Evolutionary conservation across 2,329 filamentous ascomycete genomes (phyloP).

Genomic region (Macrophomina phaseolina): DNA sequence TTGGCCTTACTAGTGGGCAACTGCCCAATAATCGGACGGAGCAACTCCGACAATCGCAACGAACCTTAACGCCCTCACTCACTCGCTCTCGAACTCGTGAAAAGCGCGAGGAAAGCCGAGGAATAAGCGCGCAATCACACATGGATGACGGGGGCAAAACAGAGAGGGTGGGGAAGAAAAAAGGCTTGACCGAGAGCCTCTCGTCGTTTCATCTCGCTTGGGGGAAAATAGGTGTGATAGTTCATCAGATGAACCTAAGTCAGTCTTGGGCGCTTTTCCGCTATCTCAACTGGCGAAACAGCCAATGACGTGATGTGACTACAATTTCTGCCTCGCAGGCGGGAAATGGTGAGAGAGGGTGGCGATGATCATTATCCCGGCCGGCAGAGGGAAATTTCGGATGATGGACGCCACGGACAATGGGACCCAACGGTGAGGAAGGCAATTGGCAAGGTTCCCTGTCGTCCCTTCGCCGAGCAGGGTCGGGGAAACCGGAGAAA

Average conservation of each 20-base stretch:
- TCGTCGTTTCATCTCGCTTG: constrained; percentile 10
- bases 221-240: background rate
- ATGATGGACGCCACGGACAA: background rate
- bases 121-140: background rate
- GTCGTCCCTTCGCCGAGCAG: background rate
- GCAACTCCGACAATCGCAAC: background rate
- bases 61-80: too few species aligned
- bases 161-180: background rate
- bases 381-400: constrained; percentile 3
- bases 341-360: background rate
- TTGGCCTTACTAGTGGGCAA: background rate
- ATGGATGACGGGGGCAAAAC: background rate
- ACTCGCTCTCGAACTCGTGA: background rate
- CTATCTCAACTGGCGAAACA: background rate
- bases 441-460: background rate
- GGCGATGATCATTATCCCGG: background rate
- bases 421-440: background rate
- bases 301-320: constrained; percentile 20
- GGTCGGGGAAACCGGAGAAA: constrained; percentile 15
- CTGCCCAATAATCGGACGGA: background rate
- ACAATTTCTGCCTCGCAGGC: background rate
- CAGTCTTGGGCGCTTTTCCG: background rate
- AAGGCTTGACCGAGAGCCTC: background rate
- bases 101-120: background rate
- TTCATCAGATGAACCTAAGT: background rate